These are phyloP conservation scores for Physcomitrium patens DNA, from an alignment of 225 moss, liverwort and hornwort species.

Conservation along the genomic window DNA sequence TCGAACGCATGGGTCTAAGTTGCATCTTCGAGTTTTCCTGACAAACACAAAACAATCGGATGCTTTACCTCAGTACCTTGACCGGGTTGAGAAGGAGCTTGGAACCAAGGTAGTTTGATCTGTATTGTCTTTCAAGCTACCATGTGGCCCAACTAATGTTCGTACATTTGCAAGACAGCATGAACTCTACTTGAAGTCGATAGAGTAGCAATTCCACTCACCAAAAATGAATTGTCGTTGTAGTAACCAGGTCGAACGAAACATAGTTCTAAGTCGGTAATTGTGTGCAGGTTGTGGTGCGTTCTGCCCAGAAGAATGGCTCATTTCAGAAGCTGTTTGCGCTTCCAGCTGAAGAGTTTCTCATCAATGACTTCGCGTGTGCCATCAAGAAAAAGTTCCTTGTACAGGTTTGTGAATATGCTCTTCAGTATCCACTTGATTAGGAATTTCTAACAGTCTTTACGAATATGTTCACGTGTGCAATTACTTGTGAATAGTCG, in stretches of 20 bases:
- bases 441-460: background rate
- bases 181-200: background rate
- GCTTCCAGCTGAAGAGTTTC: conserved; percentile 87
- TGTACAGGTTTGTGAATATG: conserved; percentile 51
- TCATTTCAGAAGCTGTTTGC: conserved; percentile 89
- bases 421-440: background rate
- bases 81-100: conserved; percentile 76
- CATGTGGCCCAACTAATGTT: background rate
- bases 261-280: background rate
- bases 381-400: conserved; percentile 84
- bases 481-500: background rate
- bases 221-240: background rate
- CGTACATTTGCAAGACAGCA: background rate
- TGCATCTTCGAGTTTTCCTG: conserved; percentile 78
- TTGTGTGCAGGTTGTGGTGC: conserved; percentile 71
- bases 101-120: conserved; percentile 70
- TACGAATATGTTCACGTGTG: background rate
- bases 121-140: background rate
- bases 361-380: conserved; percentile 94
- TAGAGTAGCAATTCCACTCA: background rate
- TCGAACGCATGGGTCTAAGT: conserved; percentile 62
- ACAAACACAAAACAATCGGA: conserved; percentile 76
- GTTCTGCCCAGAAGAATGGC: conserved; percentile 77
- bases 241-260: background rate
- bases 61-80: conserved; percentile 65